Evolutionary conservation across 1,139 yeast genomes (phyloP), one percentile per base, ranked within the genome.

Genomic region (Taphrina confusa): DNA sequence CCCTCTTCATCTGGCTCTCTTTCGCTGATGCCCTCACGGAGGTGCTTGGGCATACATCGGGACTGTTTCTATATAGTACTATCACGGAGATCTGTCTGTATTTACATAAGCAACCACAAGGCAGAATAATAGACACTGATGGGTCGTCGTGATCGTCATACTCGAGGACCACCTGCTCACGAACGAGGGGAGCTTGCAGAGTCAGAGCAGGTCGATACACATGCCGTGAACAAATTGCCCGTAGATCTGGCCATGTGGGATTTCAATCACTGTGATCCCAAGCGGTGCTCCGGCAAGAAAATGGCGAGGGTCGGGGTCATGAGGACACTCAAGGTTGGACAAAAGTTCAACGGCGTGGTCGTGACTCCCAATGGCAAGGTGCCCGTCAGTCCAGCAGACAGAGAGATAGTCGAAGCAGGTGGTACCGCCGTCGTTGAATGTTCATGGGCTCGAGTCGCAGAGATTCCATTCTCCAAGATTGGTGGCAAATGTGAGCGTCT

Each of bases 361-460:
- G 95, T 92, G 1, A 84, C 96, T 60, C 98, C 98, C 0, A 90
- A 89, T 70, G 98, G 97, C 11, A 85, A 84, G 68, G 80, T 82
- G 2, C 94, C 90, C 1, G 97, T 92, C 1, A 89, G 96, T 72
- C 98, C 98, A 0, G 78, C 87, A 66, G 99, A 92, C 72, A 70
- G 74, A 42, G 88, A 82, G 60, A 78, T 88, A 18, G 95, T 91
- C 0, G 96, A 87, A 68, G 77, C 78, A 45, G 73, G 77, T 57
- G 99, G 99, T 33, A 94, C 91, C 11, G 96, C 98, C 0, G 98
- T 92, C 6, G 98, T 92, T 1, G 99, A 92, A 71, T 92, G 97
- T 73, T 90, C 97, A 1, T 92, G 99, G 99, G 98, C 98, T 0
- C 76, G 97, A 64, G 72, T 94, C 22, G 96, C 90, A 61, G 98